These are phyloP conservation scores for Leccinum sublutescens DNA, from an alignment of 768 basidiomycete genomes.

Conservation along the genomic window DNA sequence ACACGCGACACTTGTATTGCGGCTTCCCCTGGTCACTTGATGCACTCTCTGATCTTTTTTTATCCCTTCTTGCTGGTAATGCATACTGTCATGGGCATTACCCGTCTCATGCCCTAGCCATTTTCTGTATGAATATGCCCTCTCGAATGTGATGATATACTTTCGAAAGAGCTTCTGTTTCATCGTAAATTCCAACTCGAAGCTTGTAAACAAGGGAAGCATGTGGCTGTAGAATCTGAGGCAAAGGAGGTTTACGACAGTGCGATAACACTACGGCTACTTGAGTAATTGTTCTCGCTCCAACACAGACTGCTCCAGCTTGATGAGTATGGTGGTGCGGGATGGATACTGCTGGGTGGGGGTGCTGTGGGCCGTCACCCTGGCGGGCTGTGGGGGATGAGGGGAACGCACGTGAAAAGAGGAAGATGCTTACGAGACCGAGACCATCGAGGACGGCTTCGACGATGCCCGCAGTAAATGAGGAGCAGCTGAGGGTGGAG, in stretches of 20 bases:
- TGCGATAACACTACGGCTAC: not conserved
- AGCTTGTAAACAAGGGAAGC: not conserved
- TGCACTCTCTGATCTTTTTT: too few relatives aligned
- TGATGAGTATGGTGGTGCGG: slow-evolving; percentile 95
- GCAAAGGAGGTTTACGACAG: not conserved
- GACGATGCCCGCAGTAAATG: slow-evolving; percentile 94
- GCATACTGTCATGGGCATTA: too few relatives aligned
- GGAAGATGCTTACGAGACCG: slow-evolving; percentile 72
- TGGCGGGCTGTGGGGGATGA: slow-evolving; percentile 67
- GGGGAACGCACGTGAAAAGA: slow-evolving; percentile 4
- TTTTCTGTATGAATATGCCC: too few relatives aligned
- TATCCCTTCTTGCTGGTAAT: too few relatives aligned
- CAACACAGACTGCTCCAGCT: slow-evolving; percentile 88
- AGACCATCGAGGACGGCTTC: slow-evolving; percentile 95
- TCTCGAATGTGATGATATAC: too few relatives aligned
- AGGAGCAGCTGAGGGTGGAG: slow-evolving; percentile 93
- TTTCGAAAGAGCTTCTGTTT: not conserved
- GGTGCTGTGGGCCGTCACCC: slow-evolving; percentile 95
- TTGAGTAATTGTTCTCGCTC: slow-evolving; percentile 71
- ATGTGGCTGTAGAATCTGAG: not conserved
- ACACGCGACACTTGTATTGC: not conserved
- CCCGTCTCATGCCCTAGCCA: too few relatives aligned
- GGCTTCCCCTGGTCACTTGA: not conserved
- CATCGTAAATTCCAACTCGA: not conserved
- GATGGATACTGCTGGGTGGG: slow-evolving; percentile 77